A percentile compares a stretch with the other conserved stretches of the same genome.
Evolutionary conservation across 176 grass and related monocot species (phyloP).

Genomic region (Lolium perenne): DNA sequence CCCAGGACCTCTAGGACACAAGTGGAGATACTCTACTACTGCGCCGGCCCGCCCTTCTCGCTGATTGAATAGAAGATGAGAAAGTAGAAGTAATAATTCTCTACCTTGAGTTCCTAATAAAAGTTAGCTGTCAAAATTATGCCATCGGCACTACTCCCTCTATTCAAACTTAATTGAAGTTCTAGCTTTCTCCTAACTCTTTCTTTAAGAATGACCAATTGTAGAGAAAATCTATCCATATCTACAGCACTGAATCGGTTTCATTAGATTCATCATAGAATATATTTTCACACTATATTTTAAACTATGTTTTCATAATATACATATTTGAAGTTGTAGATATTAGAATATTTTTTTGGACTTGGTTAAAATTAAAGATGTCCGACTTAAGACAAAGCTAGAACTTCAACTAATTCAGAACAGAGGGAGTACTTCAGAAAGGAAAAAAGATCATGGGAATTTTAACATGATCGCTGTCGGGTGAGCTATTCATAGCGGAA

Average conservation of each 20-base stretch:
- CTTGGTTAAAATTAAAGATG: not conserved
- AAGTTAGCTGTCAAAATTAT: not conserved
- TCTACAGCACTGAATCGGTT: not conserved
- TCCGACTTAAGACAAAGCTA: not conserved
- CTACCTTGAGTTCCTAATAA: slow-evolving; percentile 5
- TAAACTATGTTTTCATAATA: not conserved
- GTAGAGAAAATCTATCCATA: not conserved
- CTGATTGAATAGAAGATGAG: slow-evolving; percentile 1
- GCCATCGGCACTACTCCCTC: not conserved
- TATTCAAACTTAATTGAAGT: not conserved
- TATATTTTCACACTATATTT: not conserved
- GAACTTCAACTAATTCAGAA: not conserved
- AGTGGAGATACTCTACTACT: too few species aligned
- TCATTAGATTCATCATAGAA: not conserved
- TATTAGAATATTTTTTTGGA: not conserved
- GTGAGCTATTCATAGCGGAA: not conserved
- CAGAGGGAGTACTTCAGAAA: not conserved
- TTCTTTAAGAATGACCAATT: not conserved
- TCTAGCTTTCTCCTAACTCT: not conserved
- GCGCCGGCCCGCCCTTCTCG: too few species aligned
- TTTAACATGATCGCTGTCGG: not conserved
- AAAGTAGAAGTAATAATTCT: not conserved
- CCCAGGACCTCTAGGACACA: too few species aligned
- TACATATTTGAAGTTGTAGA: not conserved
- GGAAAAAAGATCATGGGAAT: not conserved